A percentile compares a stretch with the other conserved stretches of the same genome.
phyloP scores from a whole-genome alignment of 2,329 filamentous ascomycete species.

The Talaromyces sp. region DNA sequence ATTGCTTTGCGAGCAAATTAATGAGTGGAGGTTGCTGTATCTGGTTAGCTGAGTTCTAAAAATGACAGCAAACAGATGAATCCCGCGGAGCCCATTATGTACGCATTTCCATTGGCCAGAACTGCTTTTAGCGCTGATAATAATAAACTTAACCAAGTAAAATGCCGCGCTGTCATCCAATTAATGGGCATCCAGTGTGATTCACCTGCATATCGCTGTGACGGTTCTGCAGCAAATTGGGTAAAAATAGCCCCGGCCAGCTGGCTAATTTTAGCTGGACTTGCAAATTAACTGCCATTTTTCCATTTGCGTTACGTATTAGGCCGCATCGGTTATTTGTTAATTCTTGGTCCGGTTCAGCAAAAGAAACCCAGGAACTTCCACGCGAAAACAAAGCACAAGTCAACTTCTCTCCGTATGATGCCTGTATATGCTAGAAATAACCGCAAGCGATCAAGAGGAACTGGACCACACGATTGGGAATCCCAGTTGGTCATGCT shows the following conservation, averaged over 20 bases:
- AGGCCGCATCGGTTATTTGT: no score
- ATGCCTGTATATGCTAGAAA: no score
- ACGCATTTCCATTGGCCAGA: background rate
- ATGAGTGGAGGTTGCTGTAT: background rate
- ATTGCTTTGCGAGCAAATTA: background rate
- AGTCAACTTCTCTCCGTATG: no score
- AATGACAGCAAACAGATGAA: background rate
- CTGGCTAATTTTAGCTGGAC: background rate
- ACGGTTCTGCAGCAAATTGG: background rate
- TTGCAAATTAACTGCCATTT: background rate
- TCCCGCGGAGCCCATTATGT: background rate
- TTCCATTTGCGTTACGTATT: background rate
- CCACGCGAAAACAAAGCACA: no score
- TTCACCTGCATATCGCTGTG: background rate
- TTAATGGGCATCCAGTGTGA: background rate
- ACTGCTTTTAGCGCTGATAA: background rate
- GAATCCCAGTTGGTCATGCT: no score
- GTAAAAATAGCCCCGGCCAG: background rate
- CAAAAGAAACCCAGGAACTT: no score
- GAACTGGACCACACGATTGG: no score
- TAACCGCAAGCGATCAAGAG: no score
- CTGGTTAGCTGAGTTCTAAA: background rate
- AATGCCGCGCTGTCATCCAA: background rate
- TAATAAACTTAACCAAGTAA: background rate
- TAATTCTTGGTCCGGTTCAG: no score